Conservation (phyloP, 192 early-diverging fungal species). For the Spizellomyces punctatus region DNA sequence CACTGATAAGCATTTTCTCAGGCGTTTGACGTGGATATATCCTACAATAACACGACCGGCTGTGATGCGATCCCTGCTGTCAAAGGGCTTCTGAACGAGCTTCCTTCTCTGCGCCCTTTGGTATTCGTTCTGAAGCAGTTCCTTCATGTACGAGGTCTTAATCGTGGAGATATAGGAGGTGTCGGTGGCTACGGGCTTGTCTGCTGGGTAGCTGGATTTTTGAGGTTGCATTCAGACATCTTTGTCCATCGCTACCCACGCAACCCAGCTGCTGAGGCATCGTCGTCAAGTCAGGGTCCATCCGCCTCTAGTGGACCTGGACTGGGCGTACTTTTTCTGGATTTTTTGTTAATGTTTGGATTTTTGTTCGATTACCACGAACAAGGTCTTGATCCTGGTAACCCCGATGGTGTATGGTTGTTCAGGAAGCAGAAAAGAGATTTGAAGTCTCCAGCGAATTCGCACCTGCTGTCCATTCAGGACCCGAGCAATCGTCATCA, state of each 20-base stretch:
- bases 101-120: conserved; percentile 19
- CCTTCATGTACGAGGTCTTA: conserved; percentile 15
- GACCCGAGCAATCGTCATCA: neutral
- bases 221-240: conserved; percentile 21
- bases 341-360: conserved; percentile 21
- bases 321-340: conserved; percentile 18
- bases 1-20: neutral
- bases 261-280: neutral
- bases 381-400: neutral
- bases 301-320: neutral
- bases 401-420: neutral
- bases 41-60: conserved; percentile 9
- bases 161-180: conserved; percentile 5
- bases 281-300: neutral
- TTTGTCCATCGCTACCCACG: conserved; percentile 11
- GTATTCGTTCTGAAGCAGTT: conserved; percentile 36
- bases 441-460: neutral
- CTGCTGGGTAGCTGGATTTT: conserved; percentile 28
- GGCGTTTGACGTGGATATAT: conserved; percentile 19
- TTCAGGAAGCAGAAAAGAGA: neutral
- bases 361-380: neutral
- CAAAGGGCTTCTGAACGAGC: neutral
- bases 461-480: neutral
- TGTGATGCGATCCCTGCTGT: neutral
- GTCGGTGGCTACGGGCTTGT: conserved; percentile 20